Evolutionary conservation across 371 early-diverging fungal species (phyloP), one percentile per base, ranked within the genome.

Genomic region (Encephalitozoon cuniculi): DNA sequence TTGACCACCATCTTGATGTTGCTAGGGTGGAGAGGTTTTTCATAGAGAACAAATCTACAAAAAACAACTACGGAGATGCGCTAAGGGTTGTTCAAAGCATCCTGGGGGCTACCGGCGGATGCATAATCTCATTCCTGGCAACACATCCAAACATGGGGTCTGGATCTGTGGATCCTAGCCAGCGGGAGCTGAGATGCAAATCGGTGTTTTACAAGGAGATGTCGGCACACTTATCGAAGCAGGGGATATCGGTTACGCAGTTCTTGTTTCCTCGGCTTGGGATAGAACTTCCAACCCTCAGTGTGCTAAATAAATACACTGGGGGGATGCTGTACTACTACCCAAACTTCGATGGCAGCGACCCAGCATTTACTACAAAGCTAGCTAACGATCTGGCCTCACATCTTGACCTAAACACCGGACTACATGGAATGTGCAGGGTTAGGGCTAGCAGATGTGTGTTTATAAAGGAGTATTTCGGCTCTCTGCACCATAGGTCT

Each of bases 241-340:
- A 89, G 1, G 94, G 94, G 79, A 90, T 96, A 54, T 89, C 90
- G 28, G 89, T 95, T 15, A 95, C 95, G 79, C 88, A 93, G 84
- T 90, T 96, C 80, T 84, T 94, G 52, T 92, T 96, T 84, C 90
- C 92, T 46, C 75, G 80, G 11, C 90, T 91, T 77, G 91, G 92
- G 75, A 88, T 91, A 49, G 99, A 96, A 83, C 87, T 95, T 8
- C 93, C 96, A 0, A 92, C 94, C 0, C 81, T 96, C 15, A 89
- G 90, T 18, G 43, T 72, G 0, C 34, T 85, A n/a, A 59, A 93
- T 18, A 90, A 90, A 68, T 92, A 89, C 82, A 96, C 96, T 0
- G 96, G 95, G 40, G 99, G 99, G 40, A 88, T 90, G 71, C 87
- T 91, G 0, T 91, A 90, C 85, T 92, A 92, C 84, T 97, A 96